A percentile compares a stretch with the other conserved stretches of the same genome.
phyloP scores from a whole-genome alignment of 2,329 filamentous ascomycete species.

The Pezicula neosporulosa region DNA sequence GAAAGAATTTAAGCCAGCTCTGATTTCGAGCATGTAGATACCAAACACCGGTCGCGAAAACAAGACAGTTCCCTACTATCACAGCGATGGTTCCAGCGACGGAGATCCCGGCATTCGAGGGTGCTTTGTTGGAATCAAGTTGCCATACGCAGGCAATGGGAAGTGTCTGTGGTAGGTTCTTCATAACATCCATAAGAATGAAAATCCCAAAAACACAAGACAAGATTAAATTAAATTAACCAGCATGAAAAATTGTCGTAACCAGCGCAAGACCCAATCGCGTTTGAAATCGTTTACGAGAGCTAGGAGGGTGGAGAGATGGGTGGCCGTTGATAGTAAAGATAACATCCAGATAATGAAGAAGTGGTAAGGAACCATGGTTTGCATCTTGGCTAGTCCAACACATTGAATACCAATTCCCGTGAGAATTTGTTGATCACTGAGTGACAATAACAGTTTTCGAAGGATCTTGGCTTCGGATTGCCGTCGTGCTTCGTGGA shows the following conservation, averaged over 20 bases:
- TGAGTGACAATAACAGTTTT: conserved; percentile 62
- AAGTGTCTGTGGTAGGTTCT: conserved; percentile 59
- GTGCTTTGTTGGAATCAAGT: conserved; percentile 31
- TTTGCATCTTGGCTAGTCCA: conserved; percentile 55
- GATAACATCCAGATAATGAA: conserved; percentile 69
- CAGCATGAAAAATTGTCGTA: conserved; percentile 64
- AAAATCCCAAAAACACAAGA: conserved; percentile 82
- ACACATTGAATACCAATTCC: conserved; percentile 66
- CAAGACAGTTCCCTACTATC: conserved; percentile 53
- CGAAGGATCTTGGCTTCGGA: conserved; percentile 50
- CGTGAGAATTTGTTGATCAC: conserved; percentile 66
- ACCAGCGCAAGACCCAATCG: conserved; percentile 64
- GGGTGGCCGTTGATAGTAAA: conserved; percentile 60
- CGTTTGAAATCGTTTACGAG: conserved; percentile 63
- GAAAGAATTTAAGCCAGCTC: conserved; percentile 51
- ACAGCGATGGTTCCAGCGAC: conserved; percentile 59
- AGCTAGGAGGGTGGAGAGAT: conserved; percentile 62
- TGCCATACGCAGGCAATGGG: conserved; percentile 62
- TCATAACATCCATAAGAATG: conserved; percentile 93
- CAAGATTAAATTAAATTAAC: conserved; percentile 59
- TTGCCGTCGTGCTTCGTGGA: conserved; percentile 46
- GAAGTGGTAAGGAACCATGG: conserved; percentile 65
- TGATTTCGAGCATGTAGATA: conserved; percentile 57
- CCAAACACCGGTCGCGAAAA: conserved; percentile 60
- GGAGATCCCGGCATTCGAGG: conserved; percentile 41